Conservation (phyloP, 257 asterid species). For the Misopates orontium region DNA sequence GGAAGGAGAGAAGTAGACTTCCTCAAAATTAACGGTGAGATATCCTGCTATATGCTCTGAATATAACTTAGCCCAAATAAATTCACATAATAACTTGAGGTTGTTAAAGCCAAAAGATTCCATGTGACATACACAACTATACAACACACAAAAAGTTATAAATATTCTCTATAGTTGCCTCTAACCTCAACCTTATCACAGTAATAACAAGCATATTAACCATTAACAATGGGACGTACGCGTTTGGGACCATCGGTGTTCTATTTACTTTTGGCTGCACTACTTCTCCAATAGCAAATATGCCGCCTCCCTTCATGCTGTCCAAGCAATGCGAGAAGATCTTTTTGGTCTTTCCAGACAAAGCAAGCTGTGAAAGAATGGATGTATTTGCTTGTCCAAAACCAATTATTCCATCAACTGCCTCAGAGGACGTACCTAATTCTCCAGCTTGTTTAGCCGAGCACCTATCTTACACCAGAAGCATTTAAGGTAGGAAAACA, state of each 20-base stretch:
- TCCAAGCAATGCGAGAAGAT: conserved; percentile 95
- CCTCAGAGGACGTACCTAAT: conserved; percentile 77
- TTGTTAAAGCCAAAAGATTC: not conserved
- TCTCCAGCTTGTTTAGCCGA: conserved; percentile 86
- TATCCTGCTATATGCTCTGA: not conserved
- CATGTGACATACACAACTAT: conserved; percentile 3
- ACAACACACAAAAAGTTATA: not conserved
- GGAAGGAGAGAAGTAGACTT: too few species aligned
- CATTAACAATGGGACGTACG: conserved; percentile 48
- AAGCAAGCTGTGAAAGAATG: conserved; percentile 89
- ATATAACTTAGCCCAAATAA: not conserved
- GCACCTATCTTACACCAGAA: conserved; percentile 64
- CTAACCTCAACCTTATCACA: conserved; percentile 15
- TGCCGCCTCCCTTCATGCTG: conserved; percentile 84
- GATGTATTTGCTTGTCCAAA: conserved; percentile 97
- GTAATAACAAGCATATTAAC: not conserved
- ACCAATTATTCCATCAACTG: conserved; percentile 97
- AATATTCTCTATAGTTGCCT: not conserved
- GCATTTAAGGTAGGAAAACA: conserved; percentile 33
- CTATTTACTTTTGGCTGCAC: conserved; percentile 76
- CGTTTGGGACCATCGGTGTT: conserved; percentile 72
- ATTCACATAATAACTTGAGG: not conserved
- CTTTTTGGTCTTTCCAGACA: conserved; percentile 68
- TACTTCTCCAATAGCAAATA: conserved; percentile 91
- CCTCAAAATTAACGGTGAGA: not conserved